phyloP scores from a whole-genome alignment of 192 early-diverging fungal genomes.

The Glomus cerebriforme region DNA sequence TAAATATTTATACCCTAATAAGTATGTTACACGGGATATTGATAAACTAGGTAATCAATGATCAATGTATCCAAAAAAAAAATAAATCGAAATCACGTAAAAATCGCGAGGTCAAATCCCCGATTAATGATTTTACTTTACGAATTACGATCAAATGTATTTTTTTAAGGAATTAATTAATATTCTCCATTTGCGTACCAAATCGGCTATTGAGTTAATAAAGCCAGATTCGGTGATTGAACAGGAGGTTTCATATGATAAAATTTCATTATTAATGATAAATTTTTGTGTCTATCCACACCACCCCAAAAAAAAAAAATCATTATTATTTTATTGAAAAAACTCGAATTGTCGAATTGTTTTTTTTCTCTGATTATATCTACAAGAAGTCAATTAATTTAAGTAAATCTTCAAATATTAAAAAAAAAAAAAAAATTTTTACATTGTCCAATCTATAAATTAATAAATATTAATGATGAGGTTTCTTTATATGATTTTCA shows the following conservation, averaged over 20 bases:
- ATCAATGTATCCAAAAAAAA: background rate
- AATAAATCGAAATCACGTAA: background rate
- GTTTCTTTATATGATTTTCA: background rate
- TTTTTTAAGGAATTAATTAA: background rate
- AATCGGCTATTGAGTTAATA: conserved; percentile 7
- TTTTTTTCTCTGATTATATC: background rate
- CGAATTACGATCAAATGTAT: background rate
- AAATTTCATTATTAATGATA: background rate
- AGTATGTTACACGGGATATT: too few relatives aligned
- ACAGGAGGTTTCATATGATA: conserved; percentile 12
- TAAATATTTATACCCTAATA: too few relatives aligned
- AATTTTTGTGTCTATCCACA: too few relatives aligned
- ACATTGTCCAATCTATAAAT: background rate
- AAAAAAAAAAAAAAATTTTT: background rate
- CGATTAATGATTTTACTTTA: background rate
- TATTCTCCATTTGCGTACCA: conserved; percentile 31
- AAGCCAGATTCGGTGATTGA: conserved; percentile 29
- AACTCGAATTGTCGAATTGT: too few relatives aligned
- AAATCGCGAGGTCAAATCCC: conserved; percentile 9
- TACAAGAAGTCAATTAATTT: background rate
- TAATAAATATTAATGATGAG: background rate
- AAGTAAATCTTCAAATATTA: background rate
- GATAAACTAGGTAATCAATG: too few relatives aligned
- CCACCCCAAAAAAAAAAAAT: too few relatives aligned
- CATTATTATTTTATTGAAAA: background rate